These are phyloP conservation scores for Metschnikowia cubensis DNA, from an alignment of 805 yeast genomes.

Conservation along the genomic window DNA sequence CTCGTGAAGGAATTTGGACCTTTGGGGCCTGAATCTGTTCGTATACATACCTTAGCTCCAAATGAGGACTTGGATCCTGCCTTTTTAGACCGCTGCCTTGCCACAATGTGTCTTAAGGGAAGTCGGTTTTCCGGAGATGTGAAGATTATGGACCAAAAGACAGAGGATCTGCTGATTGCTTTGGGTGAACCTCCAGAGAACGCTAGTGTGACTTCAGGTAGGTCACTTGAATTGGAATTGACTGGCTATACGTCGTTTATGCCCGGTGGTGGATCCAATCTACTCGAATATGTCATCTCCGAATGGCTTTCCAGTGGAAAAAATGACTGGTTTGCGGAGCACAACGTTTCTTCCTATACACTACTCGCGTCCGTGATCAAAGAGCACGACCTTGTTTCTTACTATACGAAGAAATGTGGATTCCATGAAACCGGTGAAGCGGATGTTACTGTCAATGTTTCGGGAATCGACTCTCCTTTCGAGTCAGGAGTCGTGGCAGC, in stretches of 20 bases:
- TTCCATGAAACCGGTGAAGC: conserved; percentile 27
- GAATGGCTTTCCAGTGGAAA: conserved; percentile 11
- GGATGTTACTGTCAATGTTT: conserved; percentile 12
- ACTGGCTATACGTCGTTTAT: conserved; percentile 53
- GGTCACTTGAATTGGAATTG: conserved; percentile 27
- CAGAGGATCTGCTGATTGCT: not conserved
- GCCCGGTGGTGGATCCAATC: conserved; percentile 33
- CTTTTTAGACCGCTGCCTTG: conserved; percentile 22
- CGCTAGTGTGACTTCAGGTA: not conserved
- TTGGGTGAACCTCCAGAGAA: too few species aligned
- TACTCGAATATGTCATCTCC: conserved; percentile 23
- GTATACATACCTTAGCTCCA: conserved; percentile 16
- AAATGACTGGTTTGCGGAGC: conserved; percentile 1
- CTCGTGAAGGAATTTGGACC: conserved; percentile 20
- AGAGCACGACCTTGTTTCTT: conserved; percentile 47
- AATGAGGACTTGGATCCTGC: conserved; percentile 17
- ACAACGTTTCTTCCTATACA: conserved; percentile 18
- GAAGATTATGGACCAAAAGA: not conserved
- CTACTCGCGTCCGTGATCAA: conserved; percentile 41
- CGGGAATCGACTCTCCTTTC: conserved; percentile 20
- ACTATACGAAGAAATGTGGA: conserved; percentile 40
- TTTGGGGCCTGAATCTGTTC: conserved; percentile 14
- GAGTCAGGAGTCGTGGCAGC: conserved; percentile 39
- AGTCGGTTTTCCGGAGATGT: not conserved
- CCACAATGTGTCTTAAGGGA: conserved; percentile 23